Evolutionary conservation across 208 protist species (phyloP).

Genomic region (Blastocrithidia nonstop): DNA sequence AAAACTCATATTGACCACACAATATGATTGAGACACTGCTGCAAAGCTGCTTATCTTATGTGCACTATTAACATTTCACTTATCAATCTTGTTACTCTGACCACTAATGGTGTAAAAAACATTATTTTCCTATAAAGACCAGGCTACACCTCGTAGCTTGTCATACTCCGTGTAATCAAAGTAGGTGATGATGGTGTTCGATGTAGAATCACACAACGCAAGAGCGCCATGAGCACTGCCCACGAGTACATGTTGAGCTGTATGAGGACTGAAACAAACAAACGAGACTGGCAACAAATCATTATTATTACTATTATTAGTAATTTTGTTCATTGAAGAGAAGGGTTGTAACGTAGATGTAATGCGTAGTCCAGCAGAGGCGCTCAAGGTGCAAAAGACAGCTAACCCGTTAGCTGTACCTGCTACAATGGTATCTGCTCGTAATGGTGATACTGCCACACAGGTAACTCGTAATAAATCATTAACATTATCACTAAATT

Average conservation of each 20-base stretch:
- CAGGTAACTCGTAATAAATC: constrained; percentile 39
- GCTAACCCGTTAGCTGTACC: constrained; percentile 60
- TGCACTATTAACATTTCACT: constrained; percentile 51
- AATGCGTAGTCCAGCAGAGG: constrained; percentile 35
- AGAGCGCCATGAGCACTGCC: constrained; percentile 58
- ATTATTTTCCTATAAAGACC: constrained; percentile 34
- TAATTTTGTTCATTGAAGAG: too few species aligned
- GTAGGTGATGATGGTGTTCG: constrained; percentile 21
- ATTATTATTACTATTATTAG: constrained; percentile 11
- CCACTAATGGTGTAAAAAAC: constrained; percentile 56
- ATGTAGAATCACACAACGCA: constrained; percentile 32
- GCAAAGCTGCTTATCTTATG: too few species aligned
- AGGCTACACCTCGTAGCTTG: constrained; percentile 40
- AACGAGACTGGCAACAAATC: constrained; percentile 24
- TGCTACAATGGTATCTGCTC: constrained; percentile 55
- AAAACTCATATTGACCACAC: too few species aligned
- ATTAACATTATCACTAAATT: too few species aligned
- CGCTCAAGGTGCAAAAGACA: constrained; percentile 42
- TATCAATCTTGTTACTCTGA: constrained; percentile 27
- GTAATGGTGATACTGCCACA: constrained; percentile 31
- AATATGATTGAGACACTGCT: too few species aligned
- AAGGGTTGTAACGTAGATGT: constrained; percentile 40
- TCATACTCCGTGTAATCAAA: constrained; percentile 26
- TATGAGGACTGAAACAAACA: constrained; percentile 56
- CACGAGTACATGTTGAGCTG: constrained; percentile 42